Conservation (phyloP, 1,284 basidiomycete species). For the Leccinum solheimii region DNA sequence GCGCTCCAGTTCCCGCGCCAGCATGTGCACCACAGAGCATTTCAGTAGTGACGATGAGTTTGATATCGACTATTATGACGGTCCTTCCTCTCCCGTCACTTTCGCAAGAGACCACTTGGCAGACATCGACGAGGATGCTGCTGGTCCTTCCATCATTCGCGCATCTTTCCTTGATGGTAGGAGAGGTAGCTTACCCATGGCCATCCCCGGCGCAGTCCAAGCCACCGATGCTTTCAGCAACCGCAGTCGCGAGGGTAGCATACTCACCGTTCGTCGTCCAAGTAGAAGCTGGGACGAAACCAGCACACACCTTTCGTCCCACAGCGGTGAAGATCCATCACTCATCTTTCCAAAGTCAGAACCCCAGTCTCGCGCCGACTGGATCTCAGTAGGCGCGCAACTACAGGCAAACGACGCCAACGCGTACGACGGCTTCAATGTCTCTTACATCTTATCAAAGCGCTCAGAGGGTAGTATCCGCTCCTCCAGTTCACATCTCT, state of each 20-base stretch:
- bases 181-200: constrained; percentile 47
- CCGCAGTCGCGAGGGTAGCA: constrained; percentile 49
- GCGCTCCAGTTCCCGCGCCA: constrained; percentile 39
- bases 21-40: constrained; percentile 40
- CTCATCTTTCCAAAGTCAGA: constrained; percentile 47
- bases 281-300: constrained; percentile 55
- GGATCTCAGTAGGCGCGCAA: constrained; percentile 39
- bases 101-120: constrained; percentile 40
- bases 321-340: constrained; percentile 30
- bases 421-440: constrained; percentile 42
- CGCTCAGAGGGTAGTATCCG: constrained; percentile 33
- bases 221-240: constrained; percentile 17
- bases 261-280: constrained; percentile 50
- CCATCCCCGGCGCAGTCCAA: constrained; percentile 39
- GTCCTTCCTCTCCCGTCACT: constrained; percentile 37
- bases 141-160: constrained; percentile 24
- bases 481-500: constrained; percentile 38
- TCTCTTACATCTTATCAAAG: constrained; percentile 44
- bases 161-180: constrained; percentile 28
- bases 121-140: constrained; percentile 36
- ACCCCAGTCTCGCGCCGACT: constrained; percentile 42
- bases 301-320: constrained; percentile 30
- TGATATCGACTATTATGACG: constrained; percentile 41
- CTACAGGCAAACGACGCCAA: constrained; percentile 17
- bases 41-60: constrained; percentile 55